Evolutionary conservation across 2,329 filamentous ascomycete genomes (phyloP), one percentile per base, ranked within the genome.

Genomic region (Neonectria coccinea): DNA sequence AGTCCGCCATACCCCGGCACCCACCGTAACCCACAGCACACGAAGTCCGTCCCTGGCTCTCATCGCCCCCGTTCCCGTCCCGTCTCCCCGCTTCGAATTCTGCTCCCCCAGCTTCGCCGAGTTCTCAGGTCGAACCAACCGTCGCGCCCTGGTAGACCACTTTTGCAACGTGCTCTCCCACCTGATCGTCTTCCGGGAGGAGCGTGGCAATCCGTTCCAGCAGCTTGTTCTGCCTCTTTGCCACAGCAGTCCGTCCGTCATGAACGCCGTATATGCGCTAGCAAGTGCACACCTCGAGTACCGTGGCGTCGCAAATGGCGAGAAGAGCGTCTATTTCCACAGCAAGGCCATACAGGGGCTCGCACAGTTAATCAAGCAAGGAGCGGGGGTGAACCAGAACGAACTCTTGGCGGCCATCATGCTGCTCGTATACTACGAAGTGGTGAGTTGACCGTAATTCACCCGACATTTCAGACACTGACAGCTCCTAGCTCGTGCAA

Each of bases 221-320:
- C 86, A 89, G 69, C 79, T 89, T 14, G 85, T 90, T 9, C 77
- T 90, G n/a, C 88, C 88, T 2, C 79, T 90, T 42, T 87, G 86
- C 3, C 81, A 84, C 53, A 80, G 75, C 47, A 88, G 86, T 71
- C 80, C 81, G 0, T 84, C 87, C 1, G 84, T 97, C 4, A 91
- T 92, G 77, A 93, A 96, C 74, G 93, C 94, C 10, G 91, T 97
- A 64, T 94, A 92, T 63, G 93, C 94, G 0, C 82, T 97, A 8
- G 88, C 93, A 0, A 92, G 91, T 61, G 95, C 94, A 63, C 96
- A 97, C 75, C 82, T 97, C 62, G 91, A 95, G 68, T 93, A 87
- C 53, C 79, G 86, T 27, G 86, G 85, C 2, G 79, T 87, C 6
- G 78, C 83, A 27, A 84, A 83, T 22, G 75, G 78, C 20, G 86